Percentiles rank a stretch among this genome's conserved stretches.
These are phyloP conservation scores for Penicillium sp. DNA, from an alignment of 2,329 filamentous ascomycete genomes.

Conservation along the genomic window DNA sequence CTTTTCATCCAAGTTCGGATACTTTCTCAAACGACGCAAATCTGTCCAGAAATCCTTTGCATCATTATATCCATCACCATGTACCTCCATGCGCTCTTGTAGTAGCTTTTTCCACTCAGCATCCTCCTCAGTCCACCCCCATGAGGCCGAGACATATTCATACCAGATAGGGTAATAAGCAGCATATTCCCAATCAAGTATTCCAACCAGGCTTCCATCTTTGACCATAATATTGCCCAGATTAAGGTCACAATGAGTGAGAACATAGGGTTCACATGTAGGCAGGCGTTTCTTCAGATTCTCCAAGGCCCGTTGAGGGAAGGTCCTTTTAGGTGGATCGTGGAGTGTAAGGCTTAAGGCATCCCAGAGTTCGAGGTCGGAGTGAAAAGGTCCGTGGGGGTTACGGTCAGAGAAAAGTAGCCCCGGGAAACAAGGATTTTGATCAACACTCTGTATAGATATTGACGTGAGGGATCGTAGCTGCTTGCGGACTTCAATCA, in stretches of 20 bases:
- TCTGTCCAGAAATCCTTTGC: constrained; percentile 22
- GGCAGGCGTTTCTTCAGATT: constrained; percentile 19
- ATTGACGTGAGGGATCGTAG: constrained; percentile 13
- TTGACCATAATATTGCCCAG: constrained; percentile 8
- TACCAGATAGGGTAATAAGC: constrained; percentile 30
- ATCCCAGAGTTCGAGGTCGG: constrained; percentile 16
- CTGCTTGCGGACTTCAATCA: constrained; percentile 4
- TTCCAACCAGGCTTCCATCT: constrained; percentile 22
- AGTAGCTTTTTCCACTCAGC: constrained; percentile 26
- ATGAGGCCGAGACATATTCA: constrained; percentile 36
- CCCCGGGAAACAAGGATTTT: constrained; percentile 10
- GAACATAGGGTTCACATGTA: constrained; percentile 3
- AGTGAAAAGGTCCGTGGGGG: constrained; percentile 13
- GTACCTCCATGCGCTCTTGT: constrained; percentile 13
- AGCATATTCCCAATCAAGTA: constrained; percentile 35
- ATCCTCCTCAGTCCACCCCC: constrained; percentile 15
- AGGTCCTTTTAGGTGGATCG: background rate
- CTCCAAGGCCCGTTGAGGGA: constrained; percentile 8
- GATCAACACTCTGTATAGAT: constrained; percentile 14
- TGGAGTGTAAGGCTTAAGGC: constrained; percentile 2
- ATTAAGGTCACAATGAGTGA: constrained; percentile 11
- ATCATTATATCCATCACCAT: constrained; percentile 19
- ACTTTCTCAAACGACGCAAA: constrained; percentile 17
- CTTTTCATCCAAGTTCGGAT: constrained; percentile 20
- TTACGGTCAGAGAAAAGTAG: constrained; percentile 10